Percentiles rank a stretch among this genome's conserved stretches.
Conservation (phyloP, 2,329 filamentous ascomycete species). For the Penicillium sp. region DNA sequence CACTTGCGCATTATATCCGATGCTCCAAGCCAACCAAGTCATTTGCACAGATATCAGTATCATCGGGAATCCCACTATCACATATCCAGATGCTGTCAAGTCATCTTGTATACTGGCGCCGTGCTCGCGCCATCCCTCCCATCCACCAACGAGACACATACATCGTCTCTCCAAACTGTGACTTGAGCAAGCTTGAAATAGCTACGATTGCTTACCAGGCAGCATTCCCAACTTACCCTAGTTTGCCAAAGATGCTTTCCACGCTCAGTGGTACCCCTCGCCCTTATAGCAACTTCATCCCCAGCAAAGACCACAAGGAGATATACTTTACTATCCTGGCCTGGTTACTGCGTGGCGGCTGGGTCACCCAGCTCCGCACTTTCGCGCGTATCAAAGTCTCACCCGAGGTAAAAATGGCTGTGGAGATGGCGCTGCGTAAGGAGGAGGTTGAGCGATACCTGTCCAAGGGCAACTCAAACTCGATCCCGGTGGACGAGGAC, state of each 20-base stretch:
- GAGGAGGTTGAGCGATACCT: conserved; percentile 56
- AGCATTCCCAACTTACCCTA: conserved; percentile 78
- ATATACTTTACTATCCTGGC: conserved; percentile 88
- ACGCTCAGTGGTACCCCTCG: conserved; percentile 76
- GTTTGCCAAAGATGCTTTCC: conserved; percentile 82
- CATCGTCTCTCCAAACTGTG: conserved; percentile 85
- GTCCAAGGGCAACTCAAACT: conserved; percentile 30
- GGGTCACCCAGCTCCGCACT: conserved; percentile 89
- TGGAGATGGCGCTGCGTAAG: conserved; percentile 68
- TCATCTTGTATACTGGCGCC: conserved; percentile 94
- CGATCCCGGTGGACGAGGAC: conserved; percentile 22
- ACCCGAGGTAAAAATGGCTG: conserved; percentile 77
- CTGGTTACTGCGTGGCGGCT: conserved; percentile 88
- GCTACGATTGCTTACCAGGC: conserved; percentile 72
- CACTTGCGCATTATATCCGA: conserved; percentile 71
- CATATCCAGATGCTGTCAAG: conserved; percentile 86
- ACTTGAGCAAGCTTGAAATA: conserved; percentile 67
- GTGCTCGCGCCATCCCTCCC: conserved; percentile 86
- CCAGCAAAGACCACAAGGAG: conserved; percentile 81
- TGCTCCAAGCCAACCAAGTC: conserved; percentile 62
- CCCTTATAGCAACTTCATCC: conserved; percentile 79
- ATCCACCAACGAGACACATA: conserved; percentile 88
- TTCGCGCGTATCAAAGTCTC: conserved; percentile 86
- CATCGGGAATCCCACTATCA: conserved; percentile 66
- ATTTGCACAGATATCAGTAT: conserved; percentile 68